A percentile compares a stretch with the other conserved stretches of the same genome.
Evolutionary conservation across 768 basidiomycete species (phyloP).

Genomic region (Leccinum barrowsii): DNA sequence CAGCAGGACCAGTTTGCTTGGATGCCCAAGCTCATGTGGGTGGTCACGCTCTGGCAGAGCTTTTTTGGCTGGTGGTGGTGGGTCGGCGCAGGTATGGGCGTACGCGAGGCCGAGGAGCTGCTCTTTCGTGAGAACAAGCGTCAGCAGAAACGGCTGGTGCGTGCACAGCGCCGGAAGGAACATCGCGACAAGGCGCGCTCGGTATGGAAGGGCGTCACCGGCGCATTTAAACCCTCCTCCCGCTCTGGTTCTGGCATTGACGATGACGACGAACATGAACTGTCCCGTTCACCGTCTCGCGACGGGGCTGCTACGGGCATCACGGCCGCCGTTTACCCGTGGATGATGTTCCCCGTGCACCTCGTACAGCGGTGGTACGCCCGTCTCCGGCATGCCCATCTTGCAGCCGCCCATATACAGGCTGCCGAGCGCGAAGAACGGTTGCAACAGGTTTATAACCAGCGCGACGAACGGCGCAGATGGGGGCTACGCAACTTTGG

Average conservation of each 20-base stretch:
- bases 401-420: constrained; percentile 65
- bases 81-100: constrained; percentile 89
- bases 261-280: not conserved
- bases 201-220: constrained; percentile 57
- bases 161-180: constrained; percentile 45
- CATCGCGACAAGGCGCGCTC: constrained; percentile 52
- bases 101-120: constrained; percentile 66
- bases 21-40: constrained; percentile 88
- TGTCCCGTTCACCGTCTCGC: constrained; percentile 2
- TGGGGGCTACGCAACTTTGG: constrained; percentile 79
- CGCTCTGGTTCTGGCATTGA: not conserved
- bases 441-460: constrained; percentile 56
- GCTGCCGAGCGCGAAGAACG: constrained; percentile 65
- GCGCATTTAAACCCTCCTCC: constrained; percentile 37
- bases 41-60: constrained; percentile 94
- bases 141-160: constrained; percentile 43
- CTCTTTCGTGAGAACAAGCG: constrained; percentile 52
- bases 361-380: constrained; percentile 54
- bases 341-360: constrained; percentile 13
- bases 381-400: constrained; percentile 65
- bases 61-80: constrained; percentile 99
- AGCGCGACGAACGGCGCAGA: constrained; percentile 39
- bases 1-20: constrained; percentile 83
- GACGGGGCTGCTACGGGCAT: constrained; percentile 5
- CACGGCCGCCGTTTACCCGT: not conserved